Base-by-base conservation (phyloP, 306 rosid genomes). In the Lotus japonicus region DNA sequence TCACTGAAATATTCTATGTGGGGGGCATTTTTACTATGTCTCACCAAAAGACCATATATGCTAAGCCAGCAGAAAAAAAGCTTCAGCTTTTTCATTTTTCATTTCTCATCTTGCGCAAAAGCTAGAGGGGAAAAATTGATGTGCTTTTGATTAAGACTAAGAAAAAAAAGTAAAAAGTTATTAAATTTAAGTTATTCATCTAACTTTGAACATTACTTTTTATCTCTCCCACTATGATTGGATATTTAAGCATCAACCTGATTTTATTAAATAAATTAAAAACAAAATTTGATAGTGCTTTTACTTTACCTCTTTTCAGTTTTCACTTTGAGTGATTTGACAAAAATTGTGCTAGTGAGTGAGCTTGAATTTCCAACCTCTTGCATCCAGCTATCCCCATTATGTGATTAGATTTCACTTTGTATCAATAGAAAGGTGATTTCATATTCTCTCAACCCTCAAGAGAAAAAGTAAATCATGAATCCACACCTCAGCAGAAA, bases 11-110 rank as follows among this genome's bases (percentile, higher is more conserved):
- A 54, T 82, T 77, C 80, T 75, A 72, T 75, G 90, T 46, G 28
- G 38, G 18, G 49, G 67, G 17, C 63, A 65, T 66, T 80, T 56
- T 82, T 66, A 77, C 87, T 45, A 53, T 61, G 68, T 71, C 33
- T 74, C 80, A 74, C 64, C 49, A 26, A 74, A 54, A 71, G 77
- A 71, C 86, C 87, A 88, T 88, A 88, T 88, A 91, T 88, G 91
- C 85, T 49, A 53, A 64, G 68, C 63, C 83, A 68, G 82, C 70
- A 73, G 57, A 2, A 26, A 3, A 80, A 82, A 78, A 80, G 80
- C 39, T 13, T 57, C 11, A 50, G 23, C 75, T 61, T 66, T 75
- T 73, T 73, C 54, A 26, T 26, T 26, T 26, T 26, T 26, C 72
- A 76, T 66, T 81, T 85, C 72, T 31, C 36, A 31, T 31, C 36